Evolutionary conservation across 352 stramenopile genomes (phyloP), one percentile per base, ranked within the genome.

Genomic region (Phytophthora uliginosa): DNA sequence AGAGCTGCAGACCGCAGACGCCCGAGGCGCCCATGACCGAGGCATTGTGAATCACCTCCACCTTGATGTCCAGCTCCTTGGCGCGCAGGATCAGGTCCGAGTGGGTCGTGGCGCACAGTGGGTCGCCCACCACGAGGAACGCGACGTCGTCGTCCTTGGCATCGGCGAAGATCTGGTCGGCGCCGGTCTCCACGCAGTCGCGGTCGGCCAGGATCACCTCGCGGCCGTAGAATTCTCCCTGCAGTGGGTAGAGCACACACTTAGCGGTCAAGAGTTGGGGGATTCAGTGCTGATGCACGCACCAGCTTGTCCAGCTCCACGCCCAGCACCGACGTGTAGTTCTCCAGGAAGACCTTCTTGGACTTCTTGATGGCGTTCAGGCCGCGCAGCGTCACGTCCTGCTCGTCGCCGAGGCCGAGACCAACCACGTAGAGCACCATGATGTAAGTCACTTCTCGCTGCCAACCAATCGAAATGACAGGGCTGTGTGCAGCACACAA

Each of bases 1-100:
- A 99, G 12, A 99, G 88, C 70, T 99, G 97, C 65, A 99, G 85
- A 3, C 98, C 98, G 77, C 96, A 99, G 26, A 89, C 93, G 42
- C 89, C 98, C 12, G 95, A 95, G 5, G 98, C 98, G 31, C 97
- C 98, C 98, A 99, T 99, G 71, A 99, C 98, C 15, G 93, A 99
- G 9, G 98, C 98, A 80, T 99, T 99, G 79, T 99, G 98, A 40
- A 99, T 97, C 54, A 99, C 91, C 74, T 99, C 88, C 10, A 99
- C 97, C 56, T 91, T 74, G 61, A 99, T 97, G 20, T 92, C 96
- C 34, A 95, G 74, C 77, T 99, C 89, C 69, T 94, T 84, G 2
- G 98, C 98, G 59, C 98, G 93, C 60, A 99, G 86, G 72, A 99
- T 98, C 58, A 99, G 86, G 82, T 99, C 98, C 24, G 97, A 98